phyloP scores from a whole-genome alignment of 139 green algal genomes.

The Coelastrella sp. region DNA sequence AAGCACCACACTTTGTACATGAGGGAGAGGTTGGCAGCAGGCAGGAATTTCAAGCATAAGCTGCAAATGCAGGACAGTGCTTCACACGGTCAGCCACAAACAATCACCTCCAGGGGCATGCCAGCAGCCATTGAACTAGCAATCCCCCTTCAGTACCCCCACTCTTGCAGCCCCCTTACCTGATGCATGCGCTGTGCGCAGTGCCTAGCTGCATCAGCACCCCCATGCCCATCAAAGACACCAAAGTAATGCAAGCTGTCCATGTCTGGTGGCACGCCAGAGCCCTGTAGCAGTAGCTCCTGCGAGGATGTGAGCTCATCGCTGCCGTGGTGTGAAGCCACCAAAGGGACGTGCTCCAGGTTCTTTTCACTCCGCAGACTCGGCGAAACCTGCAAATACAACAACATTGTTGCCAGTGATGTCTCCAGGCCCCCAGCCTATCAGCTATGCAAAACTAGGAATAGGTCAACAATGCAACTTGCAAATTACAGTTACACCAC shows the following conservation, averaged over 20 bases:
- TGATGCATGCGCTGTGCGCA: constrained; percentile 75
- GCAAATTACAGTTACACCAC: too few relatives aligned
- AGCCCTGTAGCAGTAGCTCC: not conserved
- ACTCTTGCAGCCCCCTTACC: not conserved
- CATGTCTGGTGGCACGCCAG: not conserved
- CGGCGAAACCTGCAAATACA: not conserved
- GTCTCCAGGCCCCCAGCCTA: too few relatives aligned
- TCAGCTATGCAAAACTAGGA: too few relatives aligned
- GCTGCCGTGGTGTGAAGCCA: not conserved
- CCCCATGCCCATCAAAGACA: constrained; percentile 89
- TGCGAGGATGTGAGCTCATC: not conserved
- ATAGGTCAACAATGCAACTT: too few relatives aligned
- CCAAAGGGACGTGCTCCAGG: not conserved
- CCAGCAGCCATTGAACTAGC: not conserved
- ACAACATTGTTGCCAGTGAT: too few relatives aligned
- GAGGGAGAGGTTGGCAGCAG: too few relatives aligned
- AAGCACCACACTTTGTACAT: too few relatives aligned
- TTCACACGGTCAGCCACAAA: not conserved
- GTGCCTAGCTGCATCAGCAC: constrained; percentile 76
- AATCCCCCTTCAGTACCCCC: not conserved
- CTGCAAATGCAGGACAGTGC: not conserved
- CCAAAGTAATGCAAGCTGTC: constrained; percentile 80
- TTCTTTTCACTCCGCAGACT: not conserved
- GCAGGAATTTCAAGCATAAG: too few relatives aligned
- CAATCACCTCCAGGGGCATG: not conserved